These are phyloP conservation scores for Domatiomyces catenatus DNA, from an alignment of 2,329 filamentous ascomycete species.

Conservation along the genomic window DNA sequence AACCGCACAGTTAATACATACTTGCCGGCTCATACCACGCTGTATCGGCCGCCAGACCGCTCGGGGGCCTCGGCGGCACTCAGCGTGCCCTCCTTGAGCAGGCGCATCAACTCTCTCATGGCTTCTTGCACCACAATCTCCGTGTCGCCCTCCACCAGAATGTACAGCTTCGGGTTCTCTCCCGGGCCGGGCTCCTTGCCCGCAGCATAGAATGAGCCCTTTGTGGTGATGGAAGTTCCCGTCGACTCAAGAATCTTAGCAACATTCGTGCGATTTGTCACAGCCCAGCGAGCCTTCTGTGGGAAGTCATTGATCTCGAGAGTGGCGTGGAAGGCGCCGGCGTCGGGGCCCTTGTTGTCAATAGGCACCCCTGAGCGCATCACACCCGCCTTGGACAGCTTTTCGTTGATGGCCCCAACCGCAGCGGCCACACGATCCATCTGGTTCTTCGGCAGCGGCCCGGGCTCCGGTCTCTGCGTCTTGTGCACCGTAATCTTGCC, in stretches of 20 bases:
- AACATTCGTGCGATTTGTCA: conserved; percentile 96
- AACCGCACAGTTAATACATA: background rate
- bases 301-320: conserved; percentile 99
- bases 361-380: conserved; percentile 85
- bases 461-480: conserved; percentile 42
- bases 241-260: conserved; percentile 94
- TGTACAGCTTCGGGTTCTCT: conserved; percentile 86
- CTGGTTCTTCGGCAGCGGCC: conserved; percentile 40
- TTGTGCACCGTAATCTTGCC: conserved; percentile 59
- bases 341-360: conserved; percentile 96
- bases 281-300: conserved; percentile 91
- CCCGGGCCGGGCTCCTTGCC: conserved; percentile 65
- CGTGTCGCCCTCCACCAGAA: conserved; percentile 92
- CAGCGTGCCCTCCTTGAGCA: conserved; percentile 79
- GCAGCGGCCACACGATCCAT: conserved; percentile 82
- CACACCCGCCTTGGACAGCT: conserved; percentile 75
- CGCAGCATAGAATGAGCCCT: conserved; percentile 73
- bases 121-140: conserved; percentile 82
- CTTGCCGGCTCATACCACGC: conserved; percentile 64
- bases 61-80: conserved; percentile 77
- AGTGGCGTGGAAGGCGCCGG: conserved; percentile 89
- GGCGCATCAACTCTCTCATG: conserved; percentile 72
- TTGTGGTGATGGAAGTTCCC: conserved; percentile 91
- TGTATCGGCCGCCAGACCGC: conserved; percentile 70
- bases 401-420: conserved; percentile 77